These are phyloP conservation scores for Haberlea rhodopensis DNA, from an alignment of 257 asterid species.

Conservation along the genomic window DNA sequence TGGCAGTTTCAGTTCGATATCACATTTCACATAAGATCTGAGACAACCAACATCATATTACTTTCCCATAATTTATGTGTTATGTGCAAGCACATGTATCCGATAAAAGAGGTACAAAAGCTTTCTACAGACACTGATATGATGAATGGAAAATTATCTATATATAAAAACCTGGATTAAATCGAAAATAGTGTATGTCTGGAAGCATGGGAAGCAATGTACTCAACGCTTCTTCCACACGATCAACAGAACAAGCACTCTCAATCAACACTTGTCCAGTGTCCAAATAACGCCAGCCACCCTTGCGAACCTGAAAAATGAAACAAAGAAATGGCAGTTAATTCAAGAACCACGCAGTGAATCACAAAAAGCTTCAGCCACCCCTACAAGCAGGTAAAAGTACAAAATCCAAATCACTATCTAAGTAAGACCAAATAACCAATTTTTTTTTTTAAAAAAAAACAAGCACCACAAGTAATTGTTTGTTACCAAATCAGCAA, in stretches of 20 bases:
- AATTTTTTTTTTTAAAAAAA: no score
- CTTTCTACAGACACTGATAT: conserved; percentile 4
- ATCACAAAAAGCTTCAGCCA: conserved; percentile 25
- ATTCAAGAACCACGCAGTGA: conserved; percentile 13
- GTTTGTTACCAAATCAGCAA: no score
- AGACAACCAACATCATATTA: conserved; percentile 13
- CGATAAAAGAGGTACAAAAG: no score
- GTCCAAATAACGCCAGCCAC: conserved; percentile 99
- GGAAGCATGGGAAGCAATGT: conserved; percentile 96
- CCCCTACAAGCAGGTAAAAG: no score
- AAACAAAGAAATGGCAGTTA: conserved; percentile 23
- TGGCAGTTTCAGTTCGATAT: not conserved
- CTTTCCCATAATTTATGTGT: not conserved
- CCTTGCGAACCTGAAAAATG: conserved; percentile 69
- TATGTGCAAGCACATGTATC: not conserved
- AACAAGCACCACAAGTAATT: no score
- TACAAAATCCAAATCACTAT: no score
- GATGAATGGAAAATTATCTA: conserved; percentile 12
- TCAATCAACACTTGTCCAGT: conserved; percentile 97
- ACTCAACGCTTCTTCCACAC: conserved; percentile 95
- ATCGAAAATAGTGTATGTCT: conserved; percentile 85
- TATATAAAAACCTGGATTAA: conserved; percentile 79
- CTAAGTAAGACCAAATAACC: no score
- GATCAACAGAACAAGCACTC: conserved; percentile 98
- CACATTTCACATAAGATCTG: not conserved